Evolutionary conservation across 2,329 filamentous ascomycete species (phyloP), one percentile per base, ranked within the genome.

Genomic region (Teratosphaeria epicoccoides): DNA sequence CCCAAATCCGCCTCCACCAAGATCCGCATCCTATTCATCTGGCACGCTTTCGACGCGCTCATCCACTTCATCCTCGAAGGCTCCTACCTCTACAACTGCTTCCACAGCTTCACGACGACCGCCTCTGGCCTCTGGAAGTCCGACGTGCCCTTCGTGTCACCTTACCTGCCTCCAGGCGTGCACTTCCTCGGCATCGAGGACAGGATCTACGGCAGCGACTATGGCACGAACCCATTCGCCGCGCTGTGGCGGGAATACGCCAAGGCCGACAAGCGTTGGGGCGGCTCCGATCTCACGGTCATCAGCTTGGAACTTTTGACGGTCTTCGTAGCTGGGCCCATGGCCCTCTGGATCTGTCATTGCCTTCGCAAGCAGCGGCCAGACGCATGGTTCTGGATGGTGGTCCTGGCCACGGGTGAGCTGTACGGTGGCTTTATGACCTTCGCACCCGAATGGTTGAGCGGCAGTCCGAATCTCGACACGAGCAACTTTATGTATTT

Each of bases 1-100:
- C 79, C 83, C 3, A 66, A 72, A 17, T 65, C 71, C 22, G 63
- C 73, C 1, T 74, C 81, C 10, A 70, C 78, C 1, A 66, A 55
- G 23, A 53, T 51, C 52, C 72, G 33, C 55, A 73, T 87, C 66
- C 82, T 96, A 58, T 95, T 95, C 77, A 80, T 94, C 71, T 96
- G 91, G 91, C 90, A 96, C 73, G 79, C 87, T 33, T 94, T 95
- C 72, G 90, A 96, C 69, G 88, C 88, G 26, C 78, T 96, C 43
- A 91, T 90, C 63, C 93, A 98, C 73, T 82, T 94, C 70, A 76
- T 88, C 67, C 85, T 97, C 67, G 91, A 97, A 73, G 90, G 88
- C 50, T 85, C 82, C 63, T 97, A 88, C 70, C 81, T 96, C 23
- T 96, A 89, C 76, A 88, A 95, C 72, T 95, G 88, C 74, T 94